Base-by-base conservation (phyloP, 345 rosid genomes). In the Cardamine occulta region DNA sequence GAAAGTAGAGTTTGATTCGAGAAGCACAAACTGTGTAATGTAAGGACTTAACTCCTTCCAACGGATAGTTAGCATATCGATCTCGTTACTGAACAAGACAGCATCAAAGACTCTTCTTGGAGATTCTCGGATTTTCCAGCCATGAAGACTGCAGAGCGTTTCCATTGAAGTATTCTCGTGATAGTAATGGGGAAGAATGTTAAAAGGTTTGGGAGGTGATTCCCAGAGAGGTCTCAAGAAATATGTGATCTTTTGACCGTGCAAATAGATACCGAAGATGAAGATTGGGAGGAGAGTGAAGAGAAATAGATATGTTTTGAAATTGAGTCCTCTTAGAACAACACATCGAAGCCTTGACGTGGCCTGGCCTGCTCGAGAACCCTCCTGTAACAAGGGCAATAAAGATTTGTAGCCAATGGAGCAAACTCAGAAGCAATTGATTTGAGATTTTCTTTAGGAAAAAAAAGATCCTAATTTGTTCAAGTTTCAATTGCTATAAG, bases 1-100 rank as follows among this genome's bases (percentile, higher is more conserved):
- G 55, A 91, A 93, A 7, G 98, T 93, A 0, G 97, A 93, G 78
- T 93, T 93, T 5, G 98, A 88, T 83, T 93, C 97, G 0, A 93
- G 96, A 66, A 91, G 85, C 55, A 93, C 97, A 59, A 91, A 93
- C 72, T 88, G 90, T 2, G 92, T 89, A 18, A 93, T 66, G 58
- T 83, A 89, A 13, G 98, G 96, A 78, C 77, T 70, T 72, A 93
- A 77, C 82, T 93, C 98, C 1, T 89, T 89, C 97, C 98, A 93
- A 14, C 97, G 88, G 74, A 93, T 63, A 2, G 84, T 84, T 12
- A 91, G 87, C 73, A 91, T 89, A 62, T 93, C 96, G 1, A 83
- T 47, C 74, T 93, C 98, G 21, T 89, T 88, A 70, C 89, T 93
- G 83, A 93, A 93, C 74, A 93, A 71, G 65, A 87, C 97, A 3